Conservation (phyloP, 2,329 filamentous ascomycete genomes). For the Setomelanomma holmii region DNA sequence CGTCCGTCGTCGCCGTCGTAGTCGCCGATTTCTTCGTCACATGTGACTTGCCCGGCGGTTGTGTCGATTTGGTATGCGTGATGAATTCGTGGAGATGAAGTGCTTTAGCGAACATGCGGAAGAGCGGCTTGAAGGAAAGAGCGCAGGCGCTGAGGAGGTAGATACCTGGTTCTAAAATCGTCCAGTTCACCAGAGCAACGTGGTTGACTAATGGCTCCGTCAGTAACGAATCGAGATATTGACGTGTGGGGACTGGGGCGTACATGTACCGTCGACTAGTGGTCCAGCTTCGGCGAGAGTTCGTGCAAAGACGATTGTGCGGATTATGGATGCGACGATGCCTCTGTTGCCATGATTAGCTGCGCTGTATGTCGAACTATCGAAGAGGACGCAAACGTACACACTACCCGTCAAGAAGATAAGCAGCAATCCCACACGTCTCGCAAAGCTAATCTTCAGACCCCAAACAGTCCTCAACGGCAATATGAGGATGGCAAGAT, state of each 20-base stretch:
- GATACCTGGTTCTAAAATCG: constrained; percentile 35
- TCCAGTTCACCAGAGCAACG: constrained; percentile 30
- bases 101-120: constrained; percentile 25
- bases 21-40: background rate
- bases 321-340: constrained; percentile 31
- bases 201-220: constrained; percentile 9
- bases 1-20: background rate
- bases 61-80: constrained; percentile 21
- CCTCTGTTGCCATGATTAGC: no score
- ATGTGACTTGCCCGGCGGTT: constrained; percentile 3
- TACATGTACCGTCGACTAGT: constrained; percentile 31
- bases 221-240: no score
- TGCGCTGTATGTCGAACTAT: background rate
- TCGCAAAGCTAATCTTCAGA: constrained; percentile 26
- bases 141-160: constrained; percentile 35
- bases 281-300: constrained; percentile 14
- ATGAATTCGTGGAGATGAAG: constrained; percentile 27
- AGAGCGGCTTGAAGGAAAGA: constrained; percentile 33
- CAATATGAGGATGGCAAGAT: constrained; percentile 27
- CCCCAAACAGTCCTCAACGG: constrained; percentile 28
- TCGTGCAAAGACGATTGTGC: constrained; percentile 27
- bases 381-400: constrained; percentile 13
- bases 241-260: no score
- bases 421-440: constrained; percentile 28
- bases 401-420: constrained; percentile 39